Evolutionary conservation across 2,329 filamentous ascomycete genomes (phyloP), one percentile per base, ranked within the genome.

Genomic region (Emericellopsis cladophorae): DNA sequence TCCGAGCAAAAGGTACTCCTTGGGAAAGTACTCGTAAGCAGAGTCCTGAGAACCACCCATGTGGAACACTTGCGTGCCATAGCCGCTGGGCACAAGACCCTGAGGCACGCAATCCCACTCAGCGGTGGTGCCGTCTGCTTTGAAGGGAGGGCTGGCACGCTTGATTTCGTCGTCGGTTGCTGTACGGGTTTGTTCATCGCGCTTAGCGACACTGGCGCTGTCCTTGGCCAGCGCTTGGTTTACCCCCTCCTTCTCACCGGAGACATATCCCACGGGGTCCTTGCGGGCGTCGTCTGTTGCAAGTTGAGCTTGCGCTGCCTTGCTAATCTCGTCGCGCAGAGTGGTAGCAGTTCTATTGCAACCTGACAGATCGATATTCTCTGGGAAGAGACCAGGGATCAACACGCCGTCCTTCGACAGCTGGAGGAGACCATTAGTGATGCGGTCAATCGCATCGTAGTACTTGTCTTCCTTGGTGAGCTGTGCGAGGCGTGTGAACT

Each of bases 401-500:
- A 70, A 68, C 1, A 83, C 89, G 5, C 68, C 73, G 3, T 66
- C 64, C 49, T 79, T 74, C 61, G 95, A 86, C 62, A 81, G 77
- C 40, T 81, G 74, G 46, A 88, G 75, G 22, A 95, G 70, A 7
- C 80, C 81, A 54, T 94, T 70, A 15, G 86, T 93, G 51, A 95
- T 84, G 44, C 88, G 80, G 38, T 86, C 84, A 45, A 95, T 71
- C 14, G 87, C 88, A 61, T 95, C 89, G 54, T 93, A 95, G 61
- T 93, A 95, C 56, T 81, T 88, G 49, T 81, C 62, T 44, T 90
- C 69, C 43, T 78, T 76, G 0, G 89, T 95, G 46, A 95, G 66
- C 59, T 95, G 89, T 8, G 88, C 84, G 36, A 95, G 70, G 14
- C 87, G 76, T 1, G 87, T 95, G 57, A 95, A 95, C 57, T 95